A percentile compares a stretch with the other conserved stretches of the same genome.
These are phyloP conservation scores for Pythium chondricola DNA, from an alignment of 352 stramenopile genomes.

Conservation along the genomic window DNA sequence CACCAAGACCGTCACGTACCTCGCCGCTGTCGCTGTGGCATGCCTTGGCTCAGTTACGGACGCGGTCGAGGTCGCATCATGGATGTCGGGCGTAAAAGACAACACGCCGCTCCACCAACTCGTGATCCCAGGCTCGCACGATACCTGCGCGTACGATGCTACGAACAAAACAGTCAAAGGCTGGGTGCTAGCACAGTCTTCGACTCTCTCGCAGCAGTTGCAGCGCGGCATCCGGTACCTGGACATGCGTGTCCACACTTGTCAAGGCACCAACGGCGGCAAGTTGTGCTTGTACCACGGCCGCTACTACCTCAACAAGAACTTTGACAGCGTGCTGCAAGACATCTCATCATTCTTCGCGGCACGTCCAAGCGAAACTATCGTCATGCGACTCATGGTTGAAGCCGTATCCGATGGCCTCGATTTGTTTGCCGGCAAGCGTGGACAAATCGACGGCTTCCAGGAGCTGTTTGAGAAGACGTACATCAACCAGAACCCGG, in stretches of 20 bases:
- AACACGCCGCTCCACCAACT: conserved; percentile 1
- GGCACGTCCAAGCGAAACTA: background rate
- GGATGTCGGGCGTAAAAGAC: conserved; percentile 4
- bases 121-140: conserved; percentile 9
- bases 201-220: conserved; percentile 6
- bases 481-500: conserved; percentile 4
- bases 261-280: conserved; percentile 5
- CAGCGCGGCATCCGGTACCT: conserved; percentile 10
- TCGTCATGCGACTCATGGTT: conserved; percentile 5
- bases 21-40: no score
- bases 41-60: no score
- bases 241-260: conserved; percentile 6
- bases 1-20: no score
- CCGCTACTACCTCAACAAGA: conserved; percentile 1
- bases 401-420: no score
- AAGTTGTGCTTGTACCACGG: conserved; percentile 15
- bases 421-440: no score
- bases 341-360: conserved; percentile 5
- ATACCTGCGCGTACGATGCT: conserved; percentile 2
- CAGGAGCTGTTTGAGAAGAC: conserved; percentile 9
- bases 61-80: conserved; percentile 11
- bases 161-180: background rate
- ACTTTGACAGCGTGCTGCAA: conserved; percentile 4
- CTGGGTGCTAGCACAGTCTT: conserved; percentile 5
- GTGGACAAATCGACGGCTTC: conserved; percentile 1